These are phyloP conservation scores for Suillus paluster DNA, from an alignment of 768 basidiomycete genomes.

Conservation along the genomic window DNA sequence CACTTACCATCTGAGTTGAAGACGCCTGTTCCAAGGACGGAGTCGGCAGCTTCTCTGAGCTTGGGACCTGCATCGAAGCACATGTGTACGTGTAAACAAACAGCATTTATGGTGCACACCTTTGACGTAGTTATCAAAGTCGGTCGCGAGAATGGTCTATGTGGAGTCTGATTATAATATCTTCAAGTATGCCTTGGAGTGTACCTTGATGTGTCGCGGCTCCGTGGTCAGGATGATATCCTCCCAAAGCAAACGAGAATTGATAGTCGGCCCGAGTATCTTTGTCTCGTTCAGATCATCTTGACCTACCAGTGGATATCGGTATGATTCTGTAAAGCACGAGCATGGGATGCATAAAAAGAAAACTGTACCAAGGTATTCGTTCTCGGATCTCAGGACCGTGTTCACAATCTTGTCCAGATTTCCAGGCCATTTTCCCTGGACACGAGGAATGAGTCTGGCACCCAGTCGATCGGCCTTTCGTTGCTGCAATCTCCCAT, in stretches of 20 bases:
- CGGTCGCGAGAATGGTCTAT: conserved; percentile 46
- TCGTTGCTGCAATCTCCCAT: conserved; percentile 14
- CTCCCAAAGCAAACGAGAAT: conserved; percentile 53
- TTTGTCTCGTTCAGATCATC: conserved; percentile 30
- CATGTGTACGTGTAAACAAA: neutral
- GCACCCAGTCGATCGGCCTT: conserved; percentile 30
- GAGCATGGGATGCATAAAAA: neutral
- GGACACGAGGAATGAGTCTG: conserved; percentile 33
- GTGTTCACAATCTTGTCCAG: conserved; percentile 35
- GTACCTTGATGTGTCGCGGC: conserved; percentile 52
- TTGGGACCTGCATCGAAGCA: conserved; percentile 29
- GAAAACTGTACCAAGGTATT: conserved; percentile 39
- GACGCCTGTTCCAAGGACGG: conserved; percentile 54
- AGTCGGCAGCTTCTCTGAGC: conserved; percentile 34
- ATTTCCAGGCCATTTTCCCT: conserved; percentile 39
- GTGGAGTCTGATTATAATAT: conserved; percentile 2
- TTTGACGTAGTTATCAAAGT: conserved; percentile 49
- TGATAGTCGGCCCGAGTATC: conserved; percentile 36
- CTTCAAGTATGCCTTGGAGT: neutral
- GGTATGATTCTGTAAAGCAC: neutral
- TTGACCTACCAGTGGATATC: too few relatives aligned
- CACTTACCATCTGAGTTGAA: conserved; percentile 56
- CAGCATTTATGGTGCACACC: conserved; percentile 27
- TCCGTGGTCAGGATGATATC: conserved; percentile 51
- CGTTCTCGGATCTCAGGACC: conserved; percentile 23